Evolutionary conservation across 495 filamentous ascomycete species (phyloP), one percentile per base, ranked within the genome.

Genomic region (Xylaria bambusicola): DNA sequence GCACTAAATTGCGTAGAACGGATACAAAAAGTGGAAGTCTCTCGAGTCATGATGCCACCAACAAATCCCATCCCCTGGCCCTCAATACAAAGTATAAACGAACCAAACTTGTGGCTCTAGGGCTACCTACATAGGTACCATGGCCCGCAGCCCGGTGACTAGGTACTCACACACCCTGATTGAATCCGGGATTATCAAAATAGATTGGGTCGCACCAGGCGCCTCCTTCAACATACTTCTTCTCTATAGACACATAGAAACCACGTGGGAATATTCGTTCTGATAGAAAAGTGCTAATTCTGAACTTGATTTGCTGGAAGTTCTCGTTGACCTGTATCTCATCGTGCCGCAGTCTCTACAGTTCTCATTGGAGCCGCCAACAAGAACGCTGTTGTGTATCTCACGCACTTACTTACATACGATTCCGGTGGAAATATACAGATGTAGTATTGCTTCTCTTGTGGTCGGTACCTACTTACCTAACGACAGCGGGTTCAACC

Each of bases 131-230:
- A n/a, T n/a, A n/a, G n/a, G n/a, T n/a, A n/a, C n/a, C n/a, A n/a
- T n/a, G n/a, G n/a, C n/a, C n/a, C n/a, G n/a, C n/a, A n/a, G n/a
- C n/a, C n/a, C n/a, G 44, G n/a, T 17, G 6, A 29, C 35, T 4
- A 74, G n/a, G n/a, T n/a, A n/a, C n/a, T n/a, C 69, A 60, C 60
- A 77, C 75, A 68, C 78, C 77, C 48, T 79, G 77, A 63, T 79
- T 77, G 52, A 77, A 77, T 27, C 73, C 76, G 26, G 76, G 70
- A 51, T 76, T 71, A 40, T 81, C 79, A 63, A 83, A 80, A 56
- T 73, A 82, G 6, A 77, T 64, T 3, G 77, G 76, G 52, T 82
- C 76, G 6, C 72, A 77, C 80, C 80, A 83, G 1, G 73, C 70
- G 13, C 15, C 59, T 73, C 70, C 45, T 80, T 70, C 77, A 75